Evolutionary conservation across 2,329 filamentous ascomycete genomes (phyloP).

Genomic region (Colletotrichum orbiculare): DNA sequence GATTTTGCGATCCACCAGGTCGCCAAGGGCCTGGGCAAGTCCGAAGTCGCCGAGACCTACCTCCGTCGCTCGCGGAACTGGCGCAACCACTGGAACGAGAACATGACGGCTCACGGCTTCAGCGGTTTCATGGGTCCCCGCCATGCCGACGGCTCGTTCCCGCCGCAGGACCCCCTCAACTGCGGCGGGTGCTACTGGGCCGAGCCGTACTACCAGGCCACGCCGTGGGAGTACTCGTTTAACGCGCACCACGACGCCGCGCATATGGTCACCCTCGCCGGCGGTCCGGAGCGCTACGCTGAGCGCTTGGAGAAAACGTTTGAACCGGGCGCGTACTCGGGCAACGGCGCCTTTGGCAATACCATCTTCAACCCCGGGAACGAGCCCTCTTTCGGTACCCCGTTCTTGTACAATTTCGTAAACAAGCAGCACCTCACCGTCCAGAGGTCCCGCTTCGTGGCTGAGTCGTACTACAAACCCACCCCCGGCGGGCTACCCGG

Average conservation of each 20-base stretch:
- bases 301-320: constrained; percentile 71
- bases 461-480: constrained; percentile 68
- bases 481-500: constrained; percentile 70
- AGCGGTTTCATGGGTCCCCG: constrained; percentile 75
- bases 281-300: constrained; percentile 66
- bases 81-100: constrained; percentile 77
- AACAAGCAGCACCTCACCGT: constrained; percentile 72
- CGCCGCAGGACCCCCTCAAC: constrained; percentile 64
- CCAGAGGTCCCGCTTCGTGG: constrained; percentile 66
- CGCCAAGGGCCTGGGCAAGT: constrained; percentile 65
- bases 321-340: constrained; percentile 55
- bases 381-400: constrained; percentile 74
- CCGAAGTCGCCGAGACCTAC: constrained; percentile 66
- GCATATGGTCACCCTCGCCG: constrained; percentile 63
- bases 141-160: constrained; percentile 59
- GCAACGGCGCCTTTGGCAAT: constrained; percentile 57
- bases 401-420: constrained; percentile 77
- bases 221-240: constrained; percentile 74
- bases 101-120: constrained; percentile 68
- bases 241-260: constrained; percentile 75
- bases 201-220: constrained; percentile 67
- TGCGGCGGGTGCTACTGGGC: constrained; percentile 76
- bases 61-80: constrained; percentile 73
- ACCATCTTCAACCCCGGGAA: constrained; percentile 76
- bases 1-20: constrained; percentile 76